Base-by-base conservation (phyloP, 2,329 filamentous ascomycete species). In the Fusarium austroafricanum region DNA sequence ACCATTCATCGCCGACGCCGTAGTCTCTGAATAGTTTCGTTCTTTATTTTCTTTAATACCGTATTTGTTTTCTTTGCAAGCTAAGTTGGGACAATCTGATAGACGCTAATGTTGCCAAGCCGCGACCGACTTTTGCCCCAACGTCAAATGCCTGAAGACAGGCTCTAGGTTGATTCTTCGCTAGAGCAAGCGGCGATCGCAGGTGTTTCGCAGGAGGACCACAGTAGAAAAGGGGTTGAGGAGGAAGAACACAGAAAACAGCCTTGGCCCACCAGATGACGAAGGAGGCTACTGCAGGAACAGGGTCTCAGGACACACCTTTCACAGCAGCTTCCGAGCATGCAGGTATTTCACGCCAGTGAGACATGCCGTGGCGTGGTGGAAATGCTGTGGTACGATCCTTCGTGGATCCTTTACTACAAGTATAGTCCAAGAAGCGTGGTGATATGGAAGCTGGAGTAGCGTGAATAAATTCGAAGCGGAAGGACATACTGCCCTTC, bases 251-350 rank as follows among this genome's bases (percentile, higher is more conserved):
- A 65, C 55, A 57, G 62, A 61, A 57, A 52, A 58, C 40, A 50
- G 44, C 54, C 59, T 21, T 26, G 61, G 57, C 61, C 70, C 70
- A 72, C 71, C 44, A 45, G 62, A 73, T 74, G 71, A 71, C 56
- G 71, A 71, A 67, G 67, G 55, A 66, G 55, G 35, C 70, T 71
- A 72, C 65, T 75, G 70, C 71, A 75, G 70, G 72, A 75, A 73
- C 72, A 74, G 65, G 71, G 69, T 52, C 67, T 50, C 55, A 52
- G 54, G 39, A 52, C 56, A 64, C 53, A 58, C 58, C 55, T 67
- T 37, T 44, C 44, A 51, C 38, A 40, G 59, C 68, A 51, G 65
- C 55, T 64, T 51, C 56, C 55, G 61, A 50, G 59, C 33, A 51
- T 38, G 42, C 45, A 61, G 49, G 49, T 54, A 46, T 59, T 45